These are phyloP conservation scores for Lodderomyces margitis DNA, from an alignment of 1,139 yeast species.

Conservation along the genomic window DNA sequence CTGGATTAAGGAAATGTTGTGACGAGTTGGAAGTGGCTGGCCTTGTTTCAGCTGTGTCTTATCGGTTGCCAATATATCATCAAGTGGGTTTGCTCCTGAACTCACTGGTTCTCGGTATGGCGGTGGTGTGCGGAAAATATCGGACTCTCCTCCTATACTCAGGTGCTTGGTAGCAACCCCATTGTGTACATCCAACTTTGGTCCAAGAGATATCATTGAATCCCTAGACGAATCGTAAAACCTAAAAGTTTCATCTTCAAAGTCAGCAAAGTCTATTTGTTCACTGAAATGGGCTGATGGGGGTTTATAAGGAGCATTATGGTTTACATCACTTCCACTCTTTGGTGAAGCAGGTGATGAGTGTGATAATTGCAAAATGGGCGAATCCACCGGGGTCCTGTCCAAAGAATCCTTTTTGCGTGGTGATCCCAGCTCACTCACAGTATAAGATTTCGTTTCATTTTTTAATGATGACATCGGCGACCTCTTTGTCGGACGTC, in stretches of 20 bases:
- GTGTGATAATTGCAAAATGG: background rate
- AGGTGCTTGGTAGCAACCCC: background rate
- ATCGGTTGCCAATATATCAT: background rate
- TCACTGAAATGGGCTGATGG: background rate
- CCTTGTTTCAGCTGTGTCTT: too few relatives aligned
- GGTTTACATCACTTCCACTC: background rate
- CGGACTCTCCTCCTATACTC: background rate
- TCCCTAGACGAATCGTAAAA: background rate
- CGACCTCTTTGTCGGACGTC: background rate
- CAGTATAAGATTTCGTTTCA: background rate
- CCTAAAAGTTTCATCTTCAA: background rate
- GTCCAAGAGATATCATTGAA: background rate
- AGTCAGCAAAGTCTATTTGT: background rate
- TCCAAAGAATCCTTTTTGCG: background rate
- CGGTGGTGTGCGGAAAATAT: constrained; percentile 1
- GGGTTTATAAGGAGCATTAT: background rate
- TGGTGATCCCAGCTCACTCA: constrained; percentile 1
- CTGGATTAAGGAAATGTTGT: background rate
- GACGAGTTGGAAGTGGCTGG: background rate
- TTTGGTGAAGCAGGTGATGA: background rate
- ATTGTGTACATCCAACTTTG: background rate
- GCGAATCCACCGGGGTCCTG: background rate
- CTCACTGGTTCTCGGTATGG: background rate
- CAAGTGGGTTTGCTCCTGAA: background rate
- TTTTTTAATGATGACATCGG: background rate